Evolutionary conservation across 345 rosid species (phyloP).

Genomic region (Populus davidiana): DNA sequence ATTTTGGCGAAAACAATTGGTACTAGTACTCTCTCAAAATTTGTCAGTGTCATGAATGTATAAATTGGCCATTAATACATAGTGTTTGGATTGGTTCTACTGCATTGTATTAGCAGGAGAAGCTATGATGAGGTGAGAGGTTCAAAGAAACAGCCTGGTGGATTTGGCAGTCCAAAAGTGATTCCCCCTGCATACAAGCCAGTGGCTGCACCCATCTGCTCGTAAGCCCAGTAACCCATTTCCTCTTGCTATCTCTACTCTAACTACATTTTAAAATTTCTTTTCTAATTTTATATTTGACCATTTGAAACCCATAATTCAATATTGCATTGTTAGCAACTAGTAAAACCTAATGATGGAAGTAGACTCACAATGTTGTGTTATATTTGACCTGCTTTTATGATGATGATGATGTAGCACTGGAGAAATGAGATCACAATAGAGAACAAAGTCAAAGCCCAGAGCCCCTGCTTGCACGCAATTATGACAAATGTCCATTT

Average conservation of each 20-base stretch:
- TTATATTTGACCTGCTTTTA: not conserved
- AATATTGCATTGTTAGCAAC: not conserved
- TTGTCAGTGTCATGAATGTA: not conserved
- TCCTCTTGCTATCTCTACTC: not conserved
- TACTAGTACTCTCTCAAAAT: not conserved
- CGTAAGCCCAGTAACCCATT: constrained; percentile 40
- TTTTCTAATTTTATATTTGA: not conserved
- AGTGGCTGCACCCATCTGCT: constrained; percentile 53
- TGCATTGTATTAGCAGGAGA: constrained; percentile 23
- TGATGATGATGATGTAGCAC: not conserved
- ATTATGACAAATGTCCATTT: too few relatives aligned
- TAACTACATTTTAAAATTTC: too few relatives aligned
- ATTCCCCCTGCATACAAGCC: constrained; percentile 41
- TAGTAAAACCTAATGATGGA: not conserved
- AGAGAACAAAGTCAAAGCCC: not conserved
- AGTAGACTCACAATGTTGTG: not conserved
- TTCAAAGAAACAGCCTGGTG: constrained; percentile 25
- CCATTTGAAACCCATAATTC: not conserved
- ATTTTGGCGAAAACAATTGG: not conserved
- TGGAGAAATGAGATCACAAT: not conserved
- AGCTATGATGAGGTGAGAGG: constrained; percentile 40
- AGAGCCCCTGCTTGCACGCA: not conserved
- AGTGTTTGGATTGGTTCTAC: too few relatives aligned
- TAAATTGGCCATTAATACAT: not conserved
- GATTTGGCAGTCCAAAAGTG: constrained; percentile 27